These are phyloP conservation scores for Colletotrichum coccodes DNA, from an alignment of 2,329 filamentous ascomycete species.

Conservation along the genomic window DNA sequence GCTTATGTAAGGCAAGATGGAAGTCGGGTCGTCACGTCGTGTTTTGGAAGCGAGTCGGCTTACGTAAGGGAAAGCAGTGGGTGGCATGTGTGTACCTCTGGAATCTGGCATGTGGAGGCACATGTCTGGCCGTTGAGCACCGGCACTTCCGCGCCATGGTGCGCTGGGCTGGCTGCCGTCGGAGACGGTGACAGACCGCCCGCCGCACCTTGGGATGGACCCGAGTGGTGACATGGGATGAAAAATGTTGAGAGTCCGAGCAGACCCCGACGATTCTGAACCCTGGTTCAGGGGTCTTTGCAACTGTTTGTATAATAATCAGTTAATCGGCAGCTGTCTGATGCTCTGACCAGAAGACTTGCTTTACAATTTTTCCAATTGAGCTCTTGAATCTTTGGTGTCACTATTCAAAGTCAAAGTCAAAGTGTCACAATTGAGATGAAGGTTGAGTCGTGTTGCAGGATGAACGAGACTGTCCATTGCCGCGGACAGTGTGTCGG, in stretches of 20 bases:
- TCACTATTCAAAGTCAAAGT: not conserved
- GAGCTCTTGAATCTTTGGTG: not conserved
- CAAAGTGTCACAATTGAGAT: not conserved
- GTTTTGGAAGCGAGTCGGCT: not conserved
- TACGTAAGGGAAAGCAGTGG: not conserved
- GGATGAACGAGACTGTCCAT: not conserved
- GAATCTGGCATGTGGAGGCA: not conserved
- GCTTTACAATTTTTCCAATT: not conserved
- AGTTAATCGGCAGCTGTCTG: too few relatives aligned
- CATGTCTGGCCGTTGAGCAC: slow-evolving; percentile 10
- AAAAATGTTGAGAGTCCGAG: slow-evolving; percentile 6
- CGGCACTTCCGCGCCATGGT: not conserved
- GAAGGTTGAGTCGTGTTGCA: not conserved
- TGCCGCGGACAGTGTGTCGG: not conserved
- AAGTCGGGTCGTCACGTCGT: not conserved
- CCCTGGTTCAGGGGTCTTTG: not conserved
- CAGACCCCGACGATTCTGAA: not conserved
- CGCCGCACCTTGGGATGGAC: not conserved
- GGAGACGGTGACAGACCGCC: slow-evolving; percentile 7
- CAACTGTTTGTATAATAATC: not conserved
- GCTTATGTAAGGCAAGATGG: not conserved
- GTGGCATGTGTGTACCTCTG: not conserved
- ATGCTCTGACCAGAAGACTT: not conserved
- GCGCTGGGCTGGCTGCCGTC: not conserved
- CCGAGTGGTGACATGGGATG: slow-evolving; percentile 3